These are phyloP conservation scores for Tarenaya hassleriana DNA, from an alignment of 345 rosid species.

Conservation along the genomic window DNA sequence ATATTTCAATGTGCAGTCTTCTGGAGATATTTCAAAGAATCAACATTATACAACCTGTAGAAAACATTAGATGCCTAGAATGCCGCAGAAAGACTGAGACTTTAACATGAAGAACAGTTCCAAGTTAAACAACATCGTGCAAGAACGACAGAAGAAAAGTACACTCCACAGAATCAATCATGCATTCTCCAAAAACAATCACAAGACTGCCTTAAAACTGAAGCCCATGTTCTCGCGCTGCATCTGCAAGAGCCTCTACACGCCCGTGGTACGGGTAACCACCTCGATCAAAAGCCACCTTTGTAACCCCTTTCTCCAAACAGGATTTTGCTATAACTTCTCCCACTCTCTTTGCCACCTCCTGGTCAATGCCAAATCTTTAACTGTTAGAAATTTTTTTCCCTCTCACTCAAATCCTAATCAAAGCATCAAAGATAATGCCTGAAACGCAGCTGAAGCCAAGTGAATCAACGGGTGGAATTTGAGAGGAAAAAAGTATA, in stretches of 20 bases:
- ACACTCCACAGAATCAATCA: no score
- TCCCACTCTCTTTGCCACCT: slow-evolving; percentile 86
- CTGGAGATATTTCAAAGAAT: no score
- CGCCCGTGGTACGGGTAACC: slow-evolving; percentile 96
- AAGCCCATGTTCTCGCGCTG: slow-evolving; percentile 86
- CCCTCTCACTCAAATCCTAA: neutral
- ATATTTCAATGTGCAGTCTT: no score
- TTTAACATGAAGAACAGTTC: no score
- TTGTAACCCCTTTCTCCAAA: slow-evolving; percentile 81
- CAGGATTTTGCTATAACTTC: slow-evolving; percentile 74
- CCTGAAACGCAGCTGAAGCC: neutral
- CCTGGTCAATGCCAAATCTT: slow-evolving; percentile 42
- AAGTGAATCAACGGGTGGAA: no score
- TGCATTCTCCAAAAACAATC: no score
- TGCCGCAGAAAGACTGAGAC: no score
- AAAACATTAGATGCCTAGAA: no score
- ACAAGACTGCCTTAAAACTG: slow-evolving; percentile 37
- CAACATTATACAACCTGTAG: no score
- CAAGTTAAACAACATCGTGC: no score
- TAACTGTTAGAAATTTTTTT: neutral
- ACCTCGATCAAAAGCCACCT: slow-evolving; percentile 86
- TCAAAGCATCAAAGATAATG: neutral
- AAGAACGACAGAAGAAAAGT: no score
- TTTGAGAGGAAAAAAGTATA: no score
- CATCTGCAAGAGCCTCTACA: slow-evolving; percentile 64